phyloP scores from a whole-genome alignment of 75 land plant genomes.

The Larix kaempferi region DNA sequence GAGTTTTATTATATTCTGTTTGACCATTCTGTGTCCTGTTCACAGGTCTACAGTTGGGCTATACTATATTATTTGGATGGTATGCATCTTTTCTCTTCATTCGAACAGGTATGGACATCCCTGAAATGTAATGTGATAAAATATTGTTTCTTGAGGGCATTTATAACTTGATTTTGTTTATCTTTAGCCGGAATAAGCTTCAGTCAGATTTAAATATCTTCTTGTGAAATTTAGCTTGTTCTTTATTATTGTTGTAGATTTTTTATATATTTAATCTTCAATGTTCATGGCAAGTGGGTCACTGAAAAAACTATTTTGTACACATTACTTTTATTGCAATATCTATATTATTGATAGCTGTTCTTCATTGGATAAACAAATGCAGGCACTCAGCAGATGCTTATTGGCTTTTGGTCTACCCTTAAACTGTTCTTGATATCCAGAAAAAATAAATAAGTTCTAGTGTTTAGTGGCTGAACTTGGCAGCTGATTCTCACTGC shows the following conservation, averaged over 20 bases:
- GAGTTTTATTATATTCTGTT: neutral
- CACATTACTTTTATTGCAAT: neutral
- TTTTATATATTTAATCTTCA: neutral
- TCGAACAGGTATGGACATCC: slow-evolving; percentile 61
- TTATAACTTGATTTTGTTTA: neutral
- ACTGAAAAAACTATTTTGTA: neutral
- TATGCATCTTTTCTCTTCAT: slow-evolving; percentile 86
- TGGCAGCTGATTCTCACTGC: too few relatives aligned
- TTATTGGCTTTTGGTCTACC: neutral
- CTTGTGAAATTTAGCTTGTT: neutral
- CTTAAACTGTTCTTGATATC: neutral
- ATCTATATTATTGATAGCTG: neutral
- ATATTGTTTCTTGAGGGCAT: neutral
- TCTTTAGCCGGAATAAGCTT: neutral
- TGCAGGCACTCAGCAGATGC: neutral
- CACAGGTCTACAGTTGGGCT: slow-evolving; percentile 82
- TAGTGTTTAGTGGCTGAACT: neutral
- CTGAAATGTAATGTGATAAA: neutral
- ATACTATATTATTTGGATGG: slow-evolving; percentile 91
- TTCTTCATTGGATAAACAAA: neutral
- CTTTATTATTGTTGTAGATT: neutral
- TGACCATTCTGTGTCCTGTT: neutral
- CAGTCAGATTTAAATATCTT: neutral
- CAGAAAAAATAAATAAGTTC: neutral
- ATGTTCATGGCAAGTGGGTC: neutral